Conservation (phyloP, 345 rosid genomes). For the Theobroma cacao region DNA sequence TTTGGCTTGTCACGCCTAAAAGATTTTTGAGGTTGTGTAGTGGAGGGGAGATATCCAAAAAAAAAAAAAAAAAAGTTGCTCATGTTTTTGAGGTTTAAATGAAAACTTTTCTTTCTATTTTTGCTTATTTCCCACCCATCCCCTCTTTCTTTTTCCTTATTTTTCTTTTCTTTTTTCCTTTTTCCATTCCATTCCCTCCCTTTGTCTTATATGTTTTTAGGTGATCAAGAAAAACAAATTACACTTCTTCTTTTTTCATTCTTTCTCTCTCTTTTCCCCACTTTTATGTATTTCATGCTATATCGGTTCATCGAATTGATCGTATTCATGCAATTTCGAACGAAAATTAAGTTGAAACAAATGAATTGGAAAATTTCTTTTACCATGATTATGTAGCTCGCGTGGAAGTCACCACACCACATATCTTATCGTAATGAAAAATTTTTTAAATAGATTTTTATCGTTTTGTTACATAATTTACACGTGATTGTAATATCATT, state of each 20-base stretch:
- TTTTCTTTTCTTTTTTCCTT: neutral
- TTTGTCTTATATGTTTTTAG: neutral
- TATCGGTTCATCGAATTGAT: too few species aligned
- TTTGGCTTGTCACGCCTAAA: conserved; percentile 76
- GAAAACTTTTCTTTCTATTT: conserved; percentile 6
- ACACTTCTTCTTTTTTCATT: neutral
- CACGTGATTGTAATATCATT: too few species aligned
- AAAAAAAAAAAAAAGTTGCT: conserved; percentile 21
- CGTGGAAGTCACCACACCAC: conserved; percentile 39
- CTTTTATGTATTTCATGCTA: neutral
- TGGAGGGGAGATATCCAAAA: conserved; percentile 15
- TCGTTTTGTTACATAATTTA: conserved; percentile 13
- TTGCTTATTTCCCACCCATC: neutral
- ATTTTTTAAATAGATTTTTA: conserved; percentile 10
- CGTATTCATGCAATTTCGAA: neutral
- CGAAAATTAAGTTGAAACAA: neutral
- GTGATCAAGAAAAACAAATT: neutral
- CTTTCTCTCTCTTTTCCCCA: neutral
- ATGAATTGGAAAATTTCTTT: neutral
- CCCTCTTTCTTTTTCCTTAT: neutral
- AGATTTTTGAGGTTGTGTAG: conserved; percentile 63
- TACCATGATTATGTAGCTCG: conserved; percentile 18
- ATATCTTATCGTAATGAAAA: neutral
- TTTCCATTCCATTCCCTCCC: neutral
- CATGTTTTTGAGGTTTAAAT: conserved; percentile 28